phyloP scores from a whole-genome alignment of 495 filamentous ascomycete genomes.

The Aspergillus diversus region DNA sequence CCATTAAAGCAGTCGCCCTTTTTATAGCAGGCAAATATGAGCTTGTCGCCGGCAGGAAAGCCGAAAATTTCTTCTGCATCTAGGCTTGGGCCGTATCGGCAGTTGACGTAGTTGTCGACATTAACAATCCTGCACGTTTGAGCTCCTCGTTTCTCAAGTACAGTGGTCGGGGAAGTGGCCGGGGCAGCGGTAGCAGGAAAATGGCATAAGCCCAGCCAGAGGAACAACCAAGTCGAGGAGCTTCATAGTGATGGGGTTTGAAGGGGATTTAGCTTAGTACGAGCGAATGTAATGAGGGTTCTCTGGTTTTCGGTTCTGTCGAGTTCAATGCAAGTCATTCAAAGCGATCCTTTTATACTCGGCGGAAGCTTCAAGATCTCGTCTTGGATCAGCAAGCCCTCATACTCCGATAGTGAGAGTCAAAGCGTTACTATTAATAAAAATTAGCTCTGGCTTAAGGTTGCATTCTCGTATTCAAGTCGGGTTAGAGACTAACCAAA shows the following conservation, averaged over 20 bases:
- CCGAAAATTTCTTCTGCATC: neutral
- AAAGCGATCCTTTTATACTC: too few relatives aligned
- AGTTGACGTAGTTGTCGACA: constrained; percentile 9
- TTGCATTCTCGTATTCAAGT: neutral
- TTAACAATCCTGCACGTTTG: constrained; percentile 9
- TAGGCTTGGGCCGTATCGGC: neutral
- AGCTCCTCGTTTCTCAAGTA: neutral
- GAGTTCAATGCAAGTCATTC: too few relatives aligned
- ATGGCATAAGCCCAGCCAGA: neutral
- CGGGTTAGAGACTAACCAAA: too few relatives aligned
- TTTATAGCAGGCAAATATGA: neutral
- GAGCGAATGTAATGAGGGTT: too few relatives aligned
- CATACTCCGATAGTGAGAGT: neutral
- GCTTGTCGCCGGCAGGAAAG: neutral
- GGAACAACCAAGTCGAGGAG: neutral
- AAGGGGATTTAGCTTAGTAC: too few relatives aligned
- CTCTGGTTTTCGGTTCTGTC: too few relatives aligned
- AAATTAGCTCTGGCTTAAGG: neutral
- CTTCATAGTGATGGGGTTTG: neutral
- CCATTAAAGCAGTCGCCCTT: constrained; percentile 8
- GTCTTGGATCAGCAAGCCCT: neutral
- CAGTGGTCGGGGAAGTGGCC: neutral
- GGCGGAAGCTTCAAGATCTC: neutral
- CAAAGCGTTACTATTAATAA: neutral
- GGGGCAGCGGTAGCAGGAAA: neutral